These are phyloP conservation scores for Liquidambar formosana DNA, from an alignment of 164 flowering plant genomes.

Conservation along the genomic window DNA sequence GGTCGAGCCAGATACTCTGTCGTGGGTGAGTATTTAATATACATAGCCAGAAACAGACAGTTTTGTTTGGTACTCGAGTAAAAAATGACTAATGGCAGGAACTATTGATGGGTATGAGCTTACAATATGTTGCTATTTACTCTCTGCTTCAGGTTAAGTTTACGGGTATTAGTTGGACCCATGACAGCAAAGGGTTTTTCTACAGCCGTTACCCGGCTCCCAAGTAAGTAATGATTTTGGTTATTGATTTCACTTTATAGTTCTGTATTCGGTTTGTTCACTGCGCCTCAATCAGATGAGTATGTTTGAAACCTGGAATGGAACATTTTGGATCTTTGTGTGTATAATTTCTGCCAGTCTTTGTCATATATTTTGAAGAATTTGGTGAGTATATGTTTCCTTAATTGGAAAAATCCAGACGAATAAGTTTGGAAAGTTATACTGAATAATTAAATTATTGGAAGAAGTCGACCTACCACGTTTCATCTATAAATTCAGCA, in stretches of 20 bases:
- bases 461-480: too few species aligned
- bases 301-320: too few species aligned
- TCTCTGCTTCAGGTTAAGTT: slow-evolving; percentile 82
- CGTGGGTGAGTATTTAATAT: slow-evolving; percentile 63
- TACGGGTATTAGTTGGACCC: slow-evolving; percentile 81
- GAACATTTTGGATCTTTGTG: too few species aligned
- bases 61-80: too few species aligned
- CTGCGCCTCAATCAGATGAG: too few species aligned
- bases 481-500: too few species aligned
- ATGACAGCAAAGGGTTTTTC: slow-evolving; percentile 92
- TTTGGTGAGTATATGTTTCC: too few species aligned
- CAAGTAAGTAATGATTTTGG: slow-evolving; percentile 47
- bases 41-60: neutral
- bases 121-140: neutral
- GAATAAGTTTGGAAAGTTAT: too few species aligned
- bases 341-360: too few species aligned
- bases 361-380: too few species aligned
- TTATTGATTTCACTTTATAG: neutral
- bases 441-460: too few species aligned
- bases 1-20: slow-evolving; percentile 62
- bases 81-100: neutral
- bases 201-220: slow-evolving; percentile 92
- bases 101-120: neutral
- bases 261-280: neutral
- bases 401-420: too few species aligned